These are phyloP conservation scores for Ciborinia camelliae DNA, from an alignment of 2,329 filamentous ascomycete species.

Conservation along the genomic window DNA sequence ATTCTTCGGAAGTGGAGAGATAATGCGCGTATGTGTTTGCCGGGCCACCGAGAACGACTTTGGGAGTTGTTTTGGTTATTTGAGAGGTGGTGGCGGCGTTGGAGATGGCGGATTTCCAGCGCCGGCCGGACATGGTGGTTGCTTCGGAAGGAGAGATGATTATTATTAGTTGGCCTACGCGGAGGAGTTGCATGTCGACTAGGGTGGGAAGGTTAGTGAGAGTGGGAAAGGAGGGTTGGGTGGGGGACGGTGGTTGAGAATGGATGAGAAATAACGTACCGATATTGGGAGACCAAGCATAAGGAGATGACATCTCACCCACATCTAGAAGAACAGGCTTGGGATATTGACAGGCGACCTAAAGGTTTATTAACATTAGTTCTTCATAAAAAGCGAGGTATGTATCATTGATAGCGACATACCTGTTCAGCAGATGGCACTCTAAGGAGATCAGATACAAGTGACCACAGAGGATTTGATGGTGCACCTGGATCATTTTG, in stretches of 20 bases:
- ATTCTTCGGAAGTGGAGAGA: conserved; percentile 73
- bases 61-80: conserved; percentile 47
- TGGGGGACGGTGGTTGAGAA: neutral
- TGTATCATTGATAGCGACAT: neutral
- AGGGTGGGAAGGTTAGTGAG: conserved; percentile 38
- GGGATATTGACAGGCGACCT: conserved; percentile 53
- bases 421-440: conserved; percentile 54
- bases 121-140: conserved; percentile 85
- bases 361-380: neutral
- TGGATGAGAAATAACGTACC: neutral
- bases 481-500: conserved; percentile 73
- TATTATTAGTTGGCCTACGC: conserved; percentile 80
- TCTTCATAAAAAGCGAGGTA: neutral
- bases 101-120: conserved; percentile 67
- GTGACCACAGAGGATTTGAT: conserved; percentile 64
- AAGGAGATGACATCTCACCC: conserved; percentile 70
- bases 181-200: conserved; percentile 80
- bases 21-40: conserved; percentile 86
- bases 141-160: conserved; percentile 82
- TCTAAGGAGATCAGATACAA: conserved; percentile 69
- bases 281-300: conserved; percentile 85
- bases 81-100: conserved; percentile 43
- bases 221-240: conserved; percentile 44
- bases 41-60: conserved; percentile 81
- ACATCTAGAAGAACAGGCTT: conserved; percentile 89